These are phyloP conservation scores for Microcyclospora pomicola DNA, from an alignment of 2,329 filamentous ascomycete genomes.

Conservation along the genomic window DNA sequence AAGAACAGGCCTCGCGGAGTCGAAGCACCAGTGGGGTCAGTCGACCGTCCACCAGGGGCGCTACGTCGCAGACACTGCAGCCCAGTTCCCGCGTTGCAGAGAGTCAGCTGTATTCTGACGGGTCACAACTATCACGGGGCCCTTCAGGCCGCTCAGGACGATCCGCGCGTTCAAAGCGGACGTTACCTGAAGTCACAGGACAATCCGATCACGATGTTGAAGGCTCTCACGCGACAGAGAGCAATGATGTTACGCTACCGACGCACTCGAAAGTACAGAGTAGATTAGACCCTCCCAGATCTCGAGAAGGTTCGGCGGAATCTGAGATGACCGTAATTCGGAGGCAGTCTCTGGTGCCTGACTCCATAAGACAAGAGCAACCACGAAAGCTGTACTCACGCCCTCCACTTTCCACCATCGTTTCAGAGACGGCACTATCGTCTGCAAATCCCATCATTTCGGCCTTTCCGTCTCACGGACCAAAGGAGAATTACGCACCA, in stretches of 20 bases:
- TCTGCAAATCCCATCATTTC: conserved; percentile 3
- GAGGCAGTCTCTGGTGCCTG: background rate
- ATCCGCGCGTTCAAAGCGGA: too few species aligned
- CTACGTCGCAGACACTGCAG: conserved; percentile 2
- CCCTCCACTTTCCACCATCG: conserved; percentile 15
- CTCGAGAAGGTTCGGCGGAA: conserved; percentile 7
- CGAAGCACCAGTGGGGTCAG: conserved; percentile 38
- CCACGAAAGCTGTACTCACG: conserved; percentile 6
- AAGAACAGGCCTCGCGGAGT: conserved; percentile 51
- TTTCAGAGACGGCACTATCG: conserved; percentile 11
- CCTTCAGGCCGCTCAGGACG: too few species aligned
- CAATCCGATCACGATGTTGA: too few species aligned
- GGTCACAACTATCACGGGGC: too few species aligned
- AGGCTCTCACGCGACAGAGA: too few species aligned
- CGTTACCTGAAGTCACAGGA: too few species aligned
- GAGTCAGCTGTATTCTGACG: too few species aligned
- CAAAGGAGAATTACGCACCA: conserved; percentile 10
- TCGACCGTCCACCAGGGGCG: conserved; percentile 10
- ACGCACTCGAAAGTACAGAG: too few species aligned
- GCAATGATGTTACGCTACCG: too few species aligned
- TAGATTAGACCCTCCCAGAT: background rate
- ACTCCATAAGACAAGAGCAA: background rate
- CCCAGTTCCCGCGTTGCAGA: too few species aligned
- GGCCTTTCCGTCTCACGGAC: conserved; percentile 1
- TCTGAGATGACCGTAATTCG: conserved; percentile 9